Base-by-base conservation (phyloP, 2,329 filamentous ascomycete species). In the Pseudogymnoascus sp. region DNA sequence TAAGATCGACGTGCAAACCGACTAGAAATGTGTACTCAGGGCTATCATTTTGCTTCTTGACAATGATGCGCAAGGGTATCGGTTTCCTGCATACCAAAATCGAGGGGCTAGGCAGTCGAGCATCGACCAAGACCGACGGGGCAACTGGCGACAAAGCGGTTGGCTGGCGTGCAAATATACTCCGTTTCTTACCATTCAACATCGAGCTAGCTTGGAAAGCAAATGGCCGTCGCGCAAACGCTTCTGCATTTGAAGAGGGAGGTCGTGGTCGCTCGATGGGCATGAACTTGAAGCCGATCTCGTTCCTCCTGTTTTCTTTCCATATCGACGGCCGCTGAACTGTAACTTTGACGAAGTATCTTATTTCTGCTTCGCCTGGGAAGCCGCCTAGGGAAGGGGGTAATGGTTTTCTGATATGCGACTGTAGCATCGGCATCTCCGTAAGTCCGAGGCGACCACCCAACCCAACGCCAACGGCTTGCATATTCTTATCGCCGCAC, bases 261-360 rank as follows among this genome's bases (percentile, higher is more conserved):
- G 85, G 85, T 42, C 92, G 82, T 0, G 93, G 92, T 5, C 91
- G 90, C 74, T 99, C 94, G 67, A 97, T 93, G 4, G 94, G 94
- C 38, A 97, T 81, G 72, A 99, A 94, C 63, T 90, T 93, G 76
- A 97, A 88, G 36, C 86, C 85, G 36, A 81, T 71, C 65, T 83
- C 78, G 66, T 81, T 80, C 19, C 92, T 82, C 74, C 91, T 89
- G 70, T 97, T 97, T 76, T 96, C 92, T 72, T 93, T 93, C 75
- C 95, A 91, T 64, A 97, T 82, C 12, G 89, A 87, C 0, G 92
- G 91, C n/a, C 92, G 82, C 70, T 92, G 90, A 5, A 97, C 86
- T 0, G 94, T 97, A n/a, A 89, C 91, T 74, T 99, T 99, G 72
- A 97, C 82, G 72, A 90, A 99, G 76, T 99, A 99, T 68, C 87